A percentile compares a stretch with the other conserved stretches of the same genome.
These are phyloP conservation scores for Aspergillus sp. DNA, from an alignment of 2,329 filamentous ascomycete species.

Conservation along the genomic window DNA sequence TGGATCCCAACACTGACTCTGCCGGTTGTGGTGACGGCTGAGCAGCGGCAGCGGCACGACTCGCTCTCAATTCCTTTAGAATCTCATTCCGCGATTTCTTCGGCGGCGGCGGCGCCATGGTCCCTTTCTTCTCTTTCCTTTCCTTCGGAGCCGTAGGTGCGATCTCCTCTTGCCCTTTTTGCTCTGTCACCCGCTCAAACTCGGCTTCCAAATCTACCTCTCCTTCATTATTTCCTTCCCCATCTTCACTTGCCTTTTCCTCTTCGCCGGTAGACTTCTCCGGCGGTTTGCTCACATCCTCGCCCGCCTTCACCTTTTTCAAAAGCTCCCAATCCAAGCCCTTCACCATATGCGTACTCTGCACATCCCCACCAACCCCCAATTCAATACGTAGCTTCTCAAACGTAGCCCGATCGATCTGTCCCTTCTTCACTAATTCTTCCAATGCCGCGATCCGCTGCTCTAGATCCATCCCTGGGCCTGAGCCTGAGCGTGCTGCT, in stretches of 20 bases:
- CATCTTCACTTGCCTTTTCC: conserved; percentile 24
- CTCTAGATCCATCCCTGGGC: conserved; percentile 41
- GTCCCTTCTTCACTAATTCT: conserved; percentile 69
- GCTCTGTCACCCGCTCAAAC: conserved; percentile 36
- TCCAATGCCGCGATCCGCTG: conserved; percentile 69
- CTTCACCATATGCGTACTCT: conserved; percentile 80
- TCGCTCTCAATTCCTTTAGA: conserved; percentile 50
- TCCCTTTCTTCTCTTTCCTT: conserved; percentile 46
- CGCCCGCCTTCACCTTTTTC: conserved; percentile 36
- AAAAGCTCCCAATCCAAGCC: conserved; percentile 77
- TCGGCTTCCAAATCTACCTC: conserved; percentile 56
- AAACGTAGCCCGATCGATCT: conserved; percentile 74
- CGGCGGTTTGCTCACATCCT: conserved; percentile 43
- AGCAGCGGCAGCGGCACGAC: conserved; percentile 34
- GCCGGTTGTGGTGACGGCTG: conserved; percentile 36
- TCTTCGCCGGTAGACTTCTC: conserved; percentile 13
- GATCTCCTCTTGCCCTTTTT: conserved; percentile 26
- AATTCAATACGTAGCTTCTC: conserved; percentile 67
- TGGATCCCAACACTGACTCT: conserved; percentile 44
- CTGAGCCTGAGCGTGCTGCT: too few species aligned
- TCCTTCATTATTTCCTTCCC: conserved; percentile 52
- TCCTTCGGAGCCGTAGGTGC: conserved; percentile 27
- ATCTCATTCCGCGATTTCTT: conserved; percentile 53
- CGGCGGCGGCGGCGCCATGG: conserved; percentile 38
- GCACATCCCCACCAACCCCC: conserved; percentile 66